A percentile compares a stretch with the other conserved stretches of the same genome.
Conservation (phyloP, 2,329 filamentous ascomycete species). For the Pestalotiopsis sp. region DNA sequence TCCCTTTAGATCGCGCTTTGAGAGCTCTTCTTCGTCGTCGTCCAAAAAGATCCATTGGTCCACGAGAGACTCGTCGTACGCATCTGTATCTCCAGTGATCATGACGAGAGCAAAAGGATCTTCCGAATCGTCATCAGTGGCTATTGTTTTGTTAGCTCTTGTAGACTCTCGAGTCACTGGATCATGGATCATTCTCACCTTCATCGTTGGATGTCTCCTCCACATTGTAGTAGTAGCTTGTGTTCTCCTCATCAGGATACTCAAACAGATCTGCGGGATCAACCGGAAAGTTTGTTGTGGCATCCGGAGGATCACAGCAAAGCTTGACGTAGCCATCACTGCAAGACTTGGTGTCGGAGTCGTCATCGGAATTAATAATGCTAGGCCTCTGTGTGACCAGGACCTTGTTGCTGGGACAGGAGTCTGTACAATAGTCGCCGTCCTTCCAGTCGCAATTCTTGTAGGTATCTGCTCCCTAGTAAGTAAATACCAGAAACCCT, state of each 20-base stretch:
- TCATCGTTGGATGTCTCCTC: background rate
- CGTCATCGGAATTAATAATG: background rate
- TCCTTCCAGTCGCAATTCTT: background rate
- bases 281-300: background rate
- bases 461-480: background rate
- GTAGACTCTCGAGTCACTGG: background rate
- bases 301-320: background rate
- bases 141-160: background rate
- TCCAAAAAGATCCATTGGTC: conserved; percentile 3
- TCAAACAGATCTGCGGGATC: background rate
- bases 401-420: background rate
- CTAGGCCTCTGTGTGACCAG: background rate
- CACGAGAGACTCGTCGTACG: conserved; percentile 1
- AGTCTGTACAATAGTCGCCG: background rate
- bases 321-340: conserved; percentile 3
- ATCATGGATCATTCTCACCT: background rate
- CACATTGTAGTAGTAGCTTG: background rate
- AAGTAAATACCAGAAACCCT: background rate
- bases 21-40: background rate
- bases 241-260: background rate
- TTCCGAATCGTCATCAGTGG: background rate
- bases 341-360: background rate
- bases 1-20: background rate
- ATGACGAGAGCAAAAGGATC: background rate
- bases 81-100: conserved; percentile 1